Base-by-base conservation (phyloP, 1,139 yeast species). In the Hanseniaspora sp. region DNA sequence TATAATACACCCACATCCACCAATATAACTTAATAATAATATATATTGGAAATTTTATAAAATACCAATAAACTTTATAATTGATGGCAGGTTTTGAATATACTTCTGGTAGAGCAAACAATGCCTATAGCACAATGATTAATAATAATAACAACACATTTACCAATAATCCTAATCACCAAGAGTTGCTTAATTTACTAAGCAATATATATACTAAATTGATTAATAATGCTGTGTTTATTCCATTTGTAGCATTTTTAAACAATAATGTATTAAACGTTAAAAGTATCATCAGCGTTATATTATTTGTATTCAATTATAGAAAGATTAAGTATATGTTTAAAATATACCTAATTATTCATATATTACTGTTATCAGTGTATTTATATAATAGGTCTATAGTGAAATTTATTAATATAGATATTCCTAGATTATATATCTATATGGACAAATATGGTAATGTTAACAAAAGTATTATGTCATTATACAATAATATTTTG, bases 361-460 rank as follows among this genome's bases (percentile, higher is more conserved):
- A 51, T 12, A 12, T 51, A 1, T 17, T 31, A 3, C 34, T 51
- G 11, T 30, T 51, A 3, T 31, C 35, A 5, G 30, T 51, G n/a
- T 51, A 51, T 33, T n/a, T 45, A 15, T 51, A 51, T 35, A 51
- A 51, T 17, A 44, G 54, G 18, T 35, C 54, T 29, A 42, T 51
- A 8, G 43, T 51, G 3, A 51, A 45, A 23, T 33, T 51, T 18
- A 23, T 51, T 12, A 51, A 51, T 13, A 40, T 44, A 7, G 54
- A 51, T 28, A 23, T 51, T 23, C 54, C 54, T 7, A 40, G 29
- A 18, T 42, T 51, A 7, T 51, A 51, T 23, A 31, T 5, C n/a
- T 51, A 51, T 39, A 51, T 51, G 54, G 41, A 51, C 45, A 45
- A 44, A 30, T 45, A 51, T n/a, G 54, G 54, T 8, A 33, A 40